Conservation (phyloP, 176 grass and related monocot genomes). For the Zea mays region DNA sequence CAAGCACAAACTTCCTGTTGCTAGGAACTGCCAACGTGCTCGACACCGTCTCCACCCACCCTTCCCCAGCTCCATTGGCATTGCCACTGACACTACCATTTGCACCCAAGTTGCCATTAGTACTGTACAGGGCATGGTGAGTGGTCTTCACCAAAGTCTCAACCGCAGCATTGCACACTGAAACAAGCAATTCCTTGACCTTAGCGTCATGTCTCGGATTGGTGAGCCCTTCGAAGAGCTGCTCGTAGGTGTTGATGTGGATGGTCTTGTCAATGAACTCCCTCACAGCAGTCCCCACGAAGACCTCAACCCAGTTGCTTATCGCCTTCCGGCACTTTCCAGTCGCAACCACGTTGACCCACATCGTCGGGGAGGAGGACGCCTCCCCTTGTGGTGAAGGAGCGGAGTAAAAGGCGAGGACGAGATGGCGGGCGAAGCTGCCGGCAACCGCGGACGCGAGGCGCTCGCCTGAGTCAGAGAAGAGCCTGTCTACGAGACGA, state of each 20-base stretch:
- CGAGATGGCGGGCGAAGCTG: constrained; percentile 71
- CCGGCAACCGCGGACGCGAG: constrained; percentile 68
- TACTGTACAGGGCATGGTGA: constrained; percentile 56
- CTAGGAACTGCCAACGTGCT: constrained; percentile 67
- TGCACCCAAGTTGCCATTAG: constrained; percentile 16
- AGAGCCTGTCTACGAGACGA: constrained; percentile 76
- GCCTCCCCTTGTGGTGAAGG: constrained; percentile 36
- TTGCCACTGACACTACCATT: neutral
- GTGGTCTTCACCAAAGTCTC: constrained; percentile 91
- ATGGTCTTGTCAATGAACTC: constrained; percentile 95
- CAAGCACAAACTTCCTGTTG: constrained; percentile 81
- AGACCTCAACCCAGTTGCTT: constrained; percentile 52
- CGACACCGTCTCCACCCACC: constrained; percentile 69
- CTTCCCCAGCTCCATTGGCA: constrained; percentile 27
- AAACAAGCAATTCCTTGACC: constrained; percentile 75
- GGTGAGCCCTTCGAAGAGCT: constrained; percentile 84
- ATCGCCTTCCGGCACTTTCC: constrained; percentile 57
- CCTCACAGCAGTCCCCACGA: constrained; percentile 67
- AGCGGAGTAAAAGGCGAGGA: constrained; percentile 49
- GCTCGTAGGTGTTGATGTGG: constrained; percentile 91
- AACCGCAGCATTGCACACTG: constrained; percentile 73
- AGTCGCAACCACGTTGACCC: constrained; percentile 60
- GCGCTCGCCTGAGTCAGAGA: constrained; percentile 64
- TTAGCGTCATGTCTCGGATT: constrained; percentile 70
- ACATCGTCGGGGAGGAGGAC: constrained; percentile 39